phyloP scores from a whole-genome alignment of 2,329 filamentous ascomycete species.

The Fusarium pseudonygamai region DNA sequence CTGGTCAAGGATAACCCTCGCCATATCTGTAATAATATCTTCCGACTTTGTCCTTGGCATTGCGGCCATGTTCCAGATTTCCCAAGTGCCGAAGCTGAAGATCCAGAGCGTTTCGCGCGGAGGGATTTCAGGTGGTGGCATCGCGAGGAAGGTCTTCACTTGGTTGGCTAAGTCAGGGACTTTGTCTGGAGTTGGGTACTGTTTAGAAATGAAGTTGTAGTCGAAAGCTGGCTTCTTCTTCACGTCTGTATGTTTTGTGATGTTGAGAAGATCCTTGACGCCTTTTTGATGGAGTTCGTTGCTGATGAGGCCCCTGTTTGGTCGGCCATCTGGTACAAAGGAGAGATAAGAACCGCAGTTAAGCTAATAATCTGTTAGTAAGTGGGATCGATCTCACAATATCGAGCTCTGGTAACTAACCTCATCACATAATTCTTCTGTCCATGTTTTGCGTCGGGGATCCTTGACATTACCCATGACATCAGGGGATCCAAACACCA shows the following conservation, averaged over 20 bases:
- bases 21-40: conserved; percentile 49
- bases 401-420: conserved; percentile 41
- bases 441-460: conserved; percentile 52
- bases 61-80: conserved; percentile 62
- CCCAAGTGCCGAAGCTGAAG: conserved; percentile 64
- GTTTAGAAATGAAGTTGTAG: conserved; percentile 54
- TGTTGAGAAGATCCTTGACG: conserved; percentile 50
- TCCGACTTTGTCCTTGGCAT: conserved; percentile 54
- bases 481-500: conserved; percentile 61
- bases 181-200: conserved; percentile 53
- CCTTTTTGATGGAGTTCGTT: conserved; percentile 62
- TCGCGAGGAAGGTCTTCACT: conserved; percentile 56
- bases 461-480: conserved; percentile 54
- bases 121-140: conserved; percentile 44
- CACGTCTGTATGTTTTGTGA: conserved; percentile 46
- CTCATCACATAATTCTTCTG: conserved; percentile 59
- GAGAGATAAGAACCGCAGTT: conserved; percentile 58
- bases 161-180: conserved; percentile 57
- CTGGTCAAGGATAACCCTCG: conserved; percentile 54
- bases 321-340: conserved; percentile 55
- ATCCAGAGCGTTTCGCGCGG: conserved; percentile 63
- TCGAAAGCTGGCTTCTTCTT: conserved; percentile 51
- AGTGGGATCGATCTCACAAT: neutral
- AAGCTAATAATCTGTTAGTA: conserved; percentile 49
- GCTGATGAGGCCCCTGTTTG: conserved; percentile 60